Conservation (phyloP, 148 eudicot species). For the Polygonum maritimum region DNA sequence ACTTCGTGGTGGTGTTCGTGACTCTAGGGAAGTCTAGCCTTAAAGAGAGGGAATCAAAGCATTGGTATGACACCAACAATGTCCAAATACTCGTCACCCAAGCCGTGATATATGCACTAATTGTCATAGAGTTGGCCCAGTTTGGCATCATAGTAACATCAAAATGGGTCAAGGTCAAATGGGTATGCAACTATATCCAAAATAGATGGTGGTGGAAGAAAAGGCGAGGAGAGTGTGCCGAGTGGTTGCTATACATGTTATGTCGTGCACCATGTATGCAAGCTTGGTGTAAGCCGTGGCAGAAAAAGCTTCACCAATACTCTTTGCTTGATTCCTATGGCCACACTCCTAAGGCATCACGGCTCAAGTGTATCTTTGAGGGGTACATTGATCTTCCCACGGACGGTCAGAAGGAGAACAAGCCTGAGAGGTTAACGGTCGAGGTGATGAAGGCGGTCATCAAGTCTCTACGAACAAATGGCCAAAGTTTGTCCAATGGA, state of each 20-base stretch:
- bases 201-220: neutral
- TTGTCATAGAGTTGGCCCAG: conserved; percentile 3
- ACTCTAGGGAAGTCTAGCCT: neutral
- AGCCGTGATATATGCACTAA: neutral
- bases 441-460: neutral
- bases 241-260: conserved; percentile 1
- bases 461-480: neutral
- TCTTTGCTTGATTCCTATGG: neutral
- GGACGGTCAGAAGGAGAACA: conserved; percentile 7
- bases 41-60: neutral
- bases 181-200: neutral
- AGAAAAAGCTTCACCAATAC: neutral
- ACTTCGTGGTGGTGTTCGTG: neutral
- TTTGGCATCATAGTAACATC: neutral
- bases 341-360: neutral
- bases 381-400: conserved; percentile 2
- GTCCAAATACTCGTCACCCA: neutral
- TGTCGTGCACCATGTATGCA: neutral
- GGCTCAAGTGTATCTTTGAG: conserved; percentile 4
- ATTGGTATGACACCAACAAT: conserved; percentile 4
- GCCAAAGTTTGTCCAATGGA: conserved; percentile 1
- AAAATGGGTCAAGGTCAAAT: conserved; percentile 1
- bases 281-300: conserved; percentile 3
- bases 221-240: neutral
- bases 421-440: neutral